Base-by-base conservation (phyloP, 306 rosid species). In the Gynostemma pentaphyllum region DNA sequence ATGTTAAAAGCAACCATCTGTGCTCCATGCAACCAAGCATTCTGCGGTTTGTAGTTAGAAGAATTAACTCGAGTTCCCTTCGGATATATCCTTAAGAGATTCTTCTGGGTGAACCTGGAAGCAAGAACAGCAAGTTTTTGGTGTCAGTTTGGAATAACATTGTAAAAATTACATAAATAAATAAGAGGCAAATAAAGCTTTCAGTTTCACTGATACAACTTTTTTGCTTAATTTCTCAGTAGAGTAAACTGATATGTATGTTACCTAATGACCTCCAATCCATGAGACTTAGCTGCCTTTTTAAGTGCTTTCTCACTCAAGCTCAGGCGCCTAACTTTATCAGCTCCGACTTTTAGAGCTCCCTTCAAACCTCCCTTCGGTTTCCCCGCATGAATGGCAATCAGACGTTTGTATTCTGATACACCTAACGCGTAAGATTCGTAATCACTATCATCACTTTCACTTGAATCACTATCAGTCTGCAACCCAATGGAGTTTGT, bases 1-100 rank as follows among this genome's bases (percentile, higher is more conserved):
- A 92, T 92, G 72, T 92, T 92, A 63, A 88, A 81, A 39, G 94
- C 98, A 65, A 88, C 95, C 96, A 92, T 86, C 73, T 88, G 98
- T 65, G 96, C 98, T 62, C 98, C 98, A 26, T 88, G 87, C 40
- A 74, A 81, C 98, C 98, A 92, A 71, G 87, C 96, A 68, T 84
- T 73, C 72, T 75, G 83, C 1, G 98, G 96, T 75, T 78, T 73
- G 81, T 73, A 92, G 74, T 92, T 92, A 22, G 94, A 77, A 49
- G 96, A 92, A 55, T 34, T 86, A 40, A 92, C 74, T 26, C 98
- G 85, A 8, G 88, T 79, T 68, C 96, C 99, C 73, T 82, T 92
- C 0, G 99, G 99, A 67, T 88, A 92, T 13, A 92, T 77, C 76
- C 96, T 79, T 59, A 92, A 62, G 63, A 92, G 66, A 69, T 92